These are phyloP conservation scores for Spongiforma sp. DNA, from an alignment of 1,284 basidiomycete genomes.

Conservation along the genomic window DNA sequence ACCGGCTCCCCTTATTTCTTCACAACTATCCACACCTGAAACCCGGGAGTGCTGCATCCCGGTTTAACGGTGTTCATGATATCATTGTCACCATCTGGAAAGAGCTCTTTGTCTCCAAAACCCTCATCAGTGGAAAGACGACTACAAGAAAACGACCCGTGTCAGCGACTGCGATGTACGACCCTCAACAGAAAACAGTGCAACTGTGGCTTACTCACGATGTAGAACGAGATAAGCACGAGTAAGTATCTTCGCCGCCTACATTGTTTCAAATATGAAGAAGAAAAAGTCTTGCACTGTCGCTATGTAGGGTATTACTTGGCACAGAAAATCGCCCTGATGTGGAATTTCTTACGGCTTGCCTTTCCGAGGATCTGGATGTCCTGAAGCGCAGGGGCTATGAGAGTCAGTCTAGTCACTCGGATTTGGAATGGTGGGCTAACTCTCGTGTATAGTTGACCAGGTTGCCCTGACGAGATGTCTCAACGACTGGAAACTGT, in stretches of 20 bases:
- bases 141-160: neutral
- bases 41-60: neutral
- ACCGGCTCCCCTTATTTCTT: conserved; percentile 9
- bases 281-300: conserved; percentile 55
- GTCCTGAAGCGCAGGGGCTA: conserved; percentile 77
- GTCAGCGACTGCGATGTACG: conserved; percentile 1
- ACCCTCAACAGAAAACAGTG: neutral
- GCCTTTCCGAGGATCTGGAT: conserved; percentile 83
- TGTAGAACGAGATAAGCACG: conserved; percentile 81
- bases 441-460: neutral
- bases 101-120: conserved; percentile 4
- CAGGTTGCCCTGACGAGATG: neutral
- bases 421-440: neutral
- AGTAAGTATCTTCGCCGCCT: conserved; percentile 35
- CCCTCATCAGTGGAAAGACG: neutral
- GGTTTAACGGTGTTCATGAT: neutral
- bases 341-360: conserved; percentile 85
- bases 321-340: conserved; percentile 78
- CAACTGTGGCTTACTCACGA: neutral
- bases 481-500: neutral
- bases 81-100: conserved; percentile 2
- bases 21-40: neutral
- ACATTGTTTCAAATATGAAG: too few relatives aligned
- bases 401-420: conserved; percentile 3
- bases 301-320: conserved; percentile 77